A percentile compares a stretch with the other conserved stretches of the same genome.
Evolutionary conservation across 768 basidiomycete genomes (phyloP).

Genomic region (Lactarius quietus): DNA sequence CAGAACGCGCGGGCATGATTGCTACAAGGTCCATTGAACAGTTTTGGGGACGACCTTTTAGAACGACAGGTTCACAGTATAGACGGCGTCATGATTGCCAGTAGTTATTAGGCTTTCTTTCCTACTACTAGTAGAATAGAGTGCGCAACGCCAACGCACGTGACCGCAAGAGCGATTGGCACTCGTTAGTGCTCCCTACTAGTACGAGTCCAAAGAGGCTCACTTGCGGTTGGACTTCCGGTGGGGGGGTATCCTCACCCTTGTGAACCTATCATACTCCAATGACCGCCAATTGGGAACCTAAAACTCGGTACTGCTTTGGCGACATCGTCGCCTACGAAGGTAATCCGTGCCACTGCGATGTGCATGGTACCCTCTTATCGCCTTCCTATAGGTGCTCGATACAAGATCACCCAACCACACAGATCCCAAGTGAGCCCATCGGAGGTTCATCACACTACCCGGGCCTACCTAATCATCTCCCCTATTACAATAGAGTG

Average conservation of each 20-base stretch:
- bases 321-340: conserved; percentile 55
- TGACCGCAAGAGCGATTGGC: too few species aligned
- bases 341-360: conserved; percentile 36
- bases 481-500: conserved; percentile 49
- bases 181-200: too few species aligned
- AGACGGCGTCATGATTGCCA: too few species aligned
- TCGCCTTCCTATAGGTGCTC: conserved; percentile 38
- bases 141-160: too few species aligned
- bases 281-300: conserved; percentile 55
- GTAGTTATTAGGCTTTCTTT: too few species aligned
- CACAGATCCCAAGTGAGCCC: conserved; percentile 60
- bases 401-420: conserved; percentile 69
- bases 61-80: too few species aligned
- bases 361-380: conserved; percentile 1
- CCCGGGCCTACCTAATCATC: neutral
- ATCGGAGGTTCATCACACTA: neutral
- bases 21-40: too few species aligned
- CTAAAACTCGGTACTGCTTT: conserved; percentile 54
- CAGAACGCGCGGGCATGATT: too few species aligned
- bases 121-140: too few species aligned
- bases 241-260: neutral
- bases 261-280: conserved; percentile 19
- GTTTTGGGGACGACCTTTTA: too few species aligned
- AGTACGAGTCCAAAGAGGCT: too few species aligned
- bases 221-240: neutral